Evolutionary conservation across 495 filamentous ascomycete species (phyloP).

Genomic region (Daldinia childiae): DNA sequence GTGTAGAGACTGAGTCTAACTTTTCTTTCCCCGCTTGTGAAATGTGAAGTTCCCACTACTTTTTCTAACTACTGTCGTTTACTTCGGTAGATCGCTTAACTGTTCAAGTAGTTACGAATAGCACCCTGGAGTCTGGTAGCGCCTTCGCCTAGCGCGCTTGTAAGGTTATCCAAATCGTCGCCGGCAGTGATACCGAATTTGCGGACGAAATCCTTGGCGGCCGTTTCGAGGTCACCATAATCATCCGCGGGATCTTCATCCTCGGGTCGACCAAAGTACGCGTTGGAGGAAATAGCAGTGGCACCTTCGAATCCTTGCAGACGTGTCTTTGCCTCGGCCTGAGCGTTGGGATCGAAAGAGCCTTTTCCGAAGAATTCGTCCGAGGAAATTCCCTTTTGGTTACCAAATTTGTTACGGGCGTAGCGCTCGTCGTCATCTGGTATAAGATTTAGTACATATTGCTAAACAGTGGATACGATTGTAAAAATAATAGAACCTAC

Average conservation of each 20-base stretch:
- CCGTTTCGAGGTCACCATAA: slow-evolving; percentile 88
- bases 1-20: not conserved
- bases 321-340: slow-evolving; percentile 85
- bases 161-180: slow-evolving; percentile 92
- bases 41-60: not conserved
- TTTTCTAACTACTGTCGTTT: not conserved
- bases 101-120: slow-evolving; percentile 79
- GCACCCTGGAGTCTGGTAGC: slow-evolving; percentile 87
- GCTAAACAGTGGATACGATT: not conserved
- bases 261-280: slow-evolving; percentile 91
- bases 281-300: slow-evolving; percentile 90
- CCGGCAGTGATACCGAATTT: slow-evolving; percentile 94
- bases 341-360: slow-evolving; percentile 78
- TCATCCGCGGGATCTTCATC: slow-evolving; percentile 73
- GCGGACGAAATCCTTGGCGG: slow-evolving; percentile 92
- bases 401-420: slow-evolving; percentile 84
- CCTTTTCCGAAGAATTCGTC: slow-evolving; percentile 98
- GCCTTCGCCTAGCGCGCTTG: slow-evolving; percentile 82
- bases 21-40: not conserved
- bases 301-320: slow-evolving; percentile 94
- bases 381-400: slow-evolving; percentile 94
- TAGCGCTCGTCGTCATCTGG: slow-evolving; percentile 77
- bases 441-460: slow-evolving; percentile 30
- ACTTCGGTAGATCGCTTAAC: slow-evolving; percentile 34
- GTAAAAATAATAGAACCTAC: slow-evolving; percentile 57